Conservation (phyloP, 2,329 filamentous ascomycete genomes). For the Xylaria hypoxylon region DNA sequence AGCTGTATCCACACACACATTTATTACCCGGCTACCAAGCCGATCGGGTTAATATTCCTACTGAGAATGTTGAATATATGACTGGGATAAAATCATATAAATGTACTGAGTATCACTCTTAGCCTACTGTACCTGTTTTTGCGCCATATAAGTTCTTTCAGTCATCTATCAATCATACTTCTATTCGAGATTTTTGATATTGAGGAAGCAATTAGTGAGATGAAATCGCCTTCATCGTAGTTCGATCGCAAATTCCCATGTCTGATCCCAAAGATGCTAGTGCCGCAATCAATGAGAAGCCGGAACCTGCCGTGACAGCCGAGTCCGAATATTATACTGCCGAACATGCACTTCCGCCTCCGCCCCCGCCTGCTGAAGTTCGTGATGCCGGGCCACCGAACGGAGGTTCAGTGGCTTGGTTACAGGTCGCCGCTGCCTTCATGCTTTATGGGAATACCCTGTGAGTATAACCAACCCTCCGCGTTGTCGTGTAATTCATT, state of each 20-base stretch:
- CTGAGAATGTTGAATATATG: background rate
- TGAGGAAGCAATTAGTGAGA: background rate
- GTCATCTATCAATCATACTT: too few species aligned
- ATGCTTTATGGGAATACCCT: conserved; percentile 34
- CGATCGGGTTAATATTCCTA: conserved; percentile 36
- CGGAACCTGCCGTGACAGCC: conserved; percentile 1
- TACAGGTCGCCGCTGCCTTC: conserved; percentile 43
- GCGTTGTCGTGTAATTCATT: background rate
- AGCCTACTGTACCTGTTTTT: background rate
- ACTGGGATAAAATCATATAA: background rate
- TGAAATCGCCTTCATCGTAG: conserved; percentile 6
- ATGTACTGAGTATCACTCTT: conserved; percentile 1
- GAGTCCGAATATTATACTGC: conserved; percentile 16
- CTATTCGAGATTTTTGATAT: background rate
- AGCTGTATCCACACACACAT: conserved; percentile 22
- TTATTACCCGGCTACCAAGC: conserved; percentile 27
- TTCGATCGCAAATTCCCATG: conserved; percentile 6
- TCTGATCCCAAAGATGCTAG: conserved; percentile 2
- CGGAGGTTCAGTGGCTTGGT: conserved; percentile 45
- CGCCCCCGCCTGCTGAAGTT: conserved; percentile 11
- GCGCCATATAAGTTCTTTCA: background rate
- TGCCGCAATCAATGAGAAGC: conserved; percentile 10
- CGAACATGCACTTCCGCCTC: conserved; percentile 2
- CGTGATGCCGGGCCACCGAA: conserved; percentile 38
- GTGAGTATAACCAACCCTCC: conserved; percentile 15